Evolutionary conservation across 495 filamentous ascomycete species (phyloP).

Genomic region (Xylaria telfairii): DNA sequence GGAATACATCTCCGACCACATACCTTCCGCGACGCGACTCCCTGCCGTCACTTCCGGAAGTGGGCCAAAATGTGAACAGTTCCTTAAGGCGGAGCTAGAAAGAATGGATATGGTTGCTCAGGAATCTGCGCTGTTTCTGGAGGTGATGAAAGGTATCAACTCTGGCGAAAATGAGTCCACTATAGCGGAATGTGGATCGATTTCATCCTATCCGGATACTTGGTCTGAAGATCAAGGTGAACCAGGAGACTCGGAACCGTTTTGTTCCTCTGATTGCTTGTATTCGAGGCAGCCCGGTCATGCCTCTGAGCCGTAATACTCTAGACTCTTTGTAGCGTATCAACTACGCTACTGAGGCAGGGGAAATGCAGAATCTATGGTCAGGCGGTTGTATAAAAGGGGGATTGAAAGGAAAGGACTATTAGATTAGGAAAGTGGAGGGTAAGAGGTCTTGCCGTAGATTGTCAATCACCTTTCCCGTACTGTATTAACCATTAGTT

Average conservation of each 20-base stretch:
- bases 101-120: neutral
- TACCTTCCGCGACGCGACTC: neutral
- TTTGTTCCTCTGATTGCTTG: constrained; percentile 29
- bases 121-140: neutral
- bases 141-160: neutral
- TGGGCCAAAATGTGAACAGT: neutral
- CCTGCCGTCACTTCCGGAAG: neutral
- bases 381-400: neutral
- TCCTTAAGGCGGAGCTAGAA: neutral
- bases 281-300: neutral
- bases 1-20: neutral
- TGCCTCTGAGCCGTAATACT: neutral
- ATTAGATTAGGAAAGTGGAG: neutral
- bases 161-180: neutral
- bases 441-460: neutral
- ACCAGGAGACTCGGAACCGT: constrained; percentile 38
- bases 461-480: neutral
- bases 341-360: neutral
- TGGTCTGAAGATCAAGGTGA: constrained; percentile 35
- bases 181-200: neutral
- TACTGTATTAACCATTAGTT: neutral
- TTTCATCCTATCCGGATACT: constrained; percentile 33
- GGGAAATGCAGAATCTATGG: neutral
- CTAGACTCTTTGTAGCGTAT: neutral
- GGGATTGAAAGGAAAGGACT: neutral